Percentiles rank a stretch among this genome's conserved stretches.
Conservation (phyloP, 345 rosid genomes). For the Gynandropsis gynandra region DNA sequence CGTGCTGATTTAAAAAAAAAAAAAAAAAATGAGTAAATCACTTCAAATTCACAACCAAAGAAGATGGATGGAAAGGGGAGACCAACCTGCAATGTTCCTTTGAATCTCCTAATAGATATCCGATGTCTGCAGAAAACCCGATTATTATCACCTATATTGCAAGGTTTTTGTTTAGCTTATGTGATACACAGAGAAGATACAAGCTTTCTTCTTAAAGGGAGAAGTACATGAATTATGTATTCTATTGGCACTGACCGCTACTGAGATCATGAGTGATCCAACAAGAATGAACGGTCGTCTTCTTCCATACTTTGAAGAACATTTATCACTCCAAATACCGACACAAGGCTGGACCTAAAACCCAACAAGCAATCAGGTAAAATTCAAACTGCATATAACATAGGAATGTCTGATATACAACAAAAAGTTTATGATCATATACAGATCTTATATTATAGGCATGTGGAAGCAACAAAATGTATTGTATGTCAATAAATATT, state of each 20-base stretch:
- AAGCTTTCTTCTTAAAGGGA: constrained; percentile 11
- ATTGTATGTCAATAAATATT: neutral
- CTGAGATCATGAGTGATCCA: constrained; percentile 77
- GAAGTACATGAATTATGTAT: constrained; percentile 16
- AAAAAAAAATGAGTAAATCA: neutral
- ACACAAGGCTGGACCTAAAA: constrained; percentile 96
- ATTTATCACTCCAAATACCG: constrained; percentile 97
- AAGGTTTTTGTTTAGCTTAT: constrained; percentile 49
- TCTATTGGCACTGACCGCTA: constrained; percentile 54
- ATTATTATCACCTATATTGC: constrained; percentile 86
- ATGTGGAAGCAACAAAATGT: too few relatives aligned
- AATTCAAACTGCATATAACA: neutral
- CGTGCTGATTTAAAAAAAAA: constrained; percentile 40
- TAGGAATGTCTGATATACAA: constrained; percentile 20
- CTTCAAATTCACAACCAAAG: constrained; percentile 9
- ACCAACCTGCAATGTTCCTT: constrained; percentile 88
- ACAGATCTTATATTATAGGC: neutral
- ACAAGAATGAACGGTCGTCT: constrained; percentile 89
- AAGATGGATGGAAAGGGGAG: constrained; percentile 18
- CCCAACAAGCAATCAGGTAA: constrained; percentile 22
- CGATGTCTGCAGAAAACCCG: constrained; percentile 98
- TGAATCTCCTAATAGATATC: constrained; percentile 76
- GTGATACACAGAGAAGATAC: constrained; percentile 14
- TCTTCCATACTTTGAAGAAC: constrained; percentile 83
- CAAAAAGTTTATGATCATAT: neutral